These are phyloP conservation scores for Aspergillus unguis DNA, from an alignment of 2,329 filamentous ascomycete genomes.

Conservation along the genomic window DNA sequence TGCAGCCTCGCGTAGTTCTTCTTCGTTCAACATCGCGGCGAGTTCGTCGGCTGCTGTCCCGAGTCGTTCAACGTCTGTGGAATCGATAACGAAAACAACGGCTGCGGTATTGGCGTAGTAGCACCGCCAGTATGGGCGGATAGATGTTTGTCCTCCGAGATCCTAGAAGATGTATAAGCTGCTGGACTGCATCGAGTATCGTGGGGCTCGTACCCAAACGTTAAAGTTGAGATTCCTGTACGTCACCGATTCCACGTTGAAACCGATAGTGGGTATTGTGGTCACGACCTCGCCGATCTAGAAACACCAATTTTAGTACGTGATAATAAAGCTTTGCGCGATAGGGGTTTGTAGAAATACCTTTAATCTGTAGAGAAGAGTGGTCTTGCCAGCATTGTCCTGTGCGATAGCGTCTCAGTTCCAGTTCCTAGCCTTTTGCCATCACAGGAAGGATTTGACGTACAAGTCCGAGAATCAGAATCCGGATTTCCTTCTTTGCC, in stretches of 20 bases:
- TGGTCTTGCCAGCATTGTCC: conserved; percentile 99
- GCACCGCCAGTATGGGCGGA: conserved; percentile 97
- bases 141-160: conserved; percentile 95
- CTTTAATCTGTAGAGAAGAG: conserved; percentile 92
- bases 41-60: conserved; percentile 91
- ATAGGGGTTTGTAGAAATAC: conserved; percentile 47
- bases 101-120: conserved; percentile 99
- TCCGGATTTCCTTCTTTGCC: conserved; percentile 96
- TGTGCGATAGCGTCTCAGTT: conserved; percentile 40
- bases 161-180: conserved; percentile 53
- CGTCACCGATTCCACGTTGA: conserved; percentile 97
- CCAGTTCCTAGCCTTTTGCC: conserved; percentile 10
- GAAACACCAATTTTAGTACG: conserved; percentile 6
- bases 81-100: conserved; percentile 98
- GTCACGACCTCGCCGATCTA: conserved; percentile 98
- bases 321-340: not conserved
- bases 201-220: conserved; percentile 70
- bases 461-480: conserved; percentile 91
- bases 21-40: conserved; percentile 92
- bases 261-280: conserved; percentile 97
- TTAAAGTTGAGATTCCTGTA: conserved; percentile 99
- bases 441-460: conserved; percentile 30
- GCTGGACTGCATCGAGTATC: not conserved
- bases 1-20: conserved; percentile 88
- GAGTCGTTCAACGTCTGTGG: conserved; percentile 92